Percentiles rank a stretch among this genome's conserved stretches.
These are phyloP conservation scores for Prunus kanzakura DNA, from an alignment of 306 rosid species.

Conservation along the genomic window DNA sequence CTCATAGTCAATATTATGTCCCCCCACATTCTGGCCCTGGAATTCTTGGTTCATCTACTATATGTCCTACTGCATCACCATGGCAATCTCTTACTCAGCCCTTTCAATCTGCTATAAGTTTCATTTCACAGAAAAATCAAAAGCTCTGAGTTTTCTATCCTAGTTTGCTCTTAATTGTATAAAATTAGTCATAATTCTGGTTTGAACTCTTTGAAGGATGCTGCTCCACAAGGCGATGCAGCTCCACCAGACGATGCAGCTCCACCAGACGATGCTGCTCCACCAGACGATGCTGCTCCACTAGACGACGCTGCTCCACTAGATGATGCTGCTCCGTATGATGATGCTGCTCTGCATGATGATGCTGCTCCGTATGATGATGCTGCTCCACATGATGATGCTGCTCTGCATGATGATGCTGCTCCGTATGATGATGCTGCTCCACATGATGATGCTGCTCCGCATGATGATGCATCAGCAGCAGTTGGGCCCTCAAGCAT, in stretches of 20 bases:
- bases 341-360: not conserved
- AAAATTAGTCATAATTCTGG: not conserved
- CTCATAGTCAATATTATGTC: not conserved
- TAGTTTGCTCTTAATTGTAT: not conserved
- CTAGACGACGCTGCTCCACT: not conserved
- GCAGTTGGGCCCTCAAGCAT: conserved; percentile 25
- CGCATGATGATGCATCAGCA: conserved; percentile 6
- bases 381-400: not conserved
- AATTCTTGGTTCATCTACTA: not conserved
- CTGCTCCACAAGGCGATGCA: not conserved
- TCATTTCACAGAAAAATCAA: too few species aligned
- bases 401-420: not conserved
- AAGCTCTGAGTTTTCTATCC: too few species aligned
- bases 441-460: not conserved
- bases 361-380: too few species aligned
- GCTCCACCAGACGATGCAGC: not conserved
- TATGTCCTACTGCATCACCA: not conserved
- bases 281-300: not conserved
- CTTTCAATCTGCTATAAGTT: too few species aligned
- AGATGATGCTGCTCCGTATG: not conserved
- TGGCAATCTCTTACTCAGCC: too few species aligned
- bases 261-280: not conserved
- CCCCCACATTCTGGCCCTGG: not conserved
- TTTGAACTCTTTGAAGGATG: not conserved
- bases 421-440: not conserved